Evolutionary conservation across 2,329 filamentous ascomycete genomes (phyloP), one percentile per base, ranked within the genome.

Genomic region (Stemphylium lycopersici): DNA sequence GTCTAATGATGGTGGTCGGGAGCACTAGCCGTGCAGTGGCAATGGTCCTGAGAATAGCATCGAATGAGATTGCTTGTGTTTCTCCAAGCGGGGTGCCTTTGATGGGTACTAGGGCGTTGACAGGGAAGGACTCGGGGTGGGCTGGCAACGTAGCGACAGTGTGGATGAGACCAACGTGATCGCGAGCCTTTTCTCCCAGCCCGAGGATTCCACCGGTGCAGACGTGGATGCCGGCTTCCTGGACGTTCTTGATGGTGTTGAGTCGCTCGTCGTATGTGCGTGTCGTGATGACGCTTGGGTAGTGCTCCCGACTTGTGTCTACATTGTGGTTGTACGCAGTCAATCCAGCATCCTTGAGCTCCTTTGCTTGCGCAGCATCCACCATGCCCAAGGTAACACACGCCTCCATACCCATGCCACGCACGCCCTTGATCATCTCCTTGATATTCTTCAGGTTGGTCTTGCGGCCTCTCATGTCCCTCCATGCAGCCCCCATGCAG

Each of bases 371-470:
- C 62, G 82, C 80, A 5, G 81, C 83, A 74, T 96, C 90, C 66
- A 96, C 91, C 92, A 96, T 96, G 65, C 92, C 92, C 16, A 96
- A 83, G 1, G 92, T 96, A n/a, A 96, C 92, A 74, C 92, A 96
- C 6, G 87, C 88, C 76, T 96, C 92, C 90, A 96, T 93, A 42
- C 88, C 90, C 83, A 96, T 83, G 0, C 77, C 88, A 22, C 88
- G 83, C 16, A 96, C 90, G 1, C 91, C 91, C 51, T 85, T 82
- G 3, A 96, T 86, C 92, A 96, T 96, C 47, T 84, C 86, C 69
- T 90, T 90, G 75, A 96, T 88, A 74, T 95, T 95, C 76, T 87
- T 87, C 47, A 96, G 79, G 61, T 86, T 88, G 39, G 89, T 91
- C 78, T 93, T 95, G 62, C 92, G 89, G 15, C 92, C 92, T 12